Conservation (phyloP, 1,284 basidiomycete genomes). For the Chalciporus piperatoides region DNA sequence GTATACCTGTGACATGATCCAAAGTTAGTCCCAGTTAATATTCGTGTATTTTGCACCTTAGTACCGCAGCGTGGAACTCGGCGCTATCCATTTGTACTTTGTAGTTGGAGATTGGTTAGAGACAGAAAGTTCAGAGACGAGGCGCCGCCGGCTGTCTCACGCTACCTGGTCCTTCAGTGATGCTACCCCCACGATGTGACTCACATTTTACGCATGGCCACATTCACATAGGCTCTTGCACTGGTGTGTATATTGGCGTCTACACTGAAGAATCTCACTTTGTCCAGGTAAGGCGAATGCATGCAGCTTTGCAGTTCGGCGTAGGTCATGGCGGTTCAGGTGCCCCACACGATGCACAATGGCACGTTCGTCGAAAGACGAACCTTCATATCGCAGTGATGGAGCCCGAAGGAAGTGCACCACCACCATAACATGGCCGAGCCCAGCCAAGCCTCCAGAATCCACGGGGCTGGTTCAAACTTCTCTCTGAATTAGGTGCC, state of each 20-base stretch:
- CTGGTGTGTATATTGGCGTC: not conserved
- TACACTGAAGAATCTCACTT: not conserved
- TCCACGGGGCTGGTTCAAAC: not conserved
- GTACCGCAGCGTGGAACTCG: constrained; percentile 63
- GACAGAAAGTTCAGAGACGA: not conserved
- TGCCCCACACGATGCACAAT: not conserved
- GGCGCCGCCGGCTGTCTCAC: not conserved
- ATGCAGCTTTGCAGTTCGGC: too few species aligned
- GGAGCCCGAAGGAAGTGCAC: not conserved
- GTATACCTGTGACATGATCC: constrained; percentile 51
- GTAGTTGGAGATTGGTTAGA: not conserved
- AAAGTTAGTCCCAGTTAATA: not conserved
- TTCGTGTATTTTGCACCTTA: constrained; percentile 17
- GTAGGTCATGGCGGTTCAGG: too few species aligned
- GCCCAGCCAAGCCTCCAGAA: not conserved
- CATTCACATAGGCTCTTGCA: not conserved
- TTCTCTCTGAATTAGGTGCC: not conserved
- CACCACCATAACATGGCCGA: not conserved
- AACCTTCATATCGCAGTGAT: not conserved
- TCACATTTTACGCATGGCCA: not conserved
- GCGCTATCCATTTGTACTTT: constrained; percentile 48
- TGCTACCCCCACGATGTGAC: not conserved
- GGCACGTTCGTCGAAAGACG: not conserved
- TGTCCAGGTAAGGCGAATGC: not conserved
- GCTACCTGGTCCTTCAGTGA: too few species aligned